Base-by-base conservation (phyloP, 2,329 filamentous ascomycete genomes). In the Atkinsonella hypoxylon region DNA sequence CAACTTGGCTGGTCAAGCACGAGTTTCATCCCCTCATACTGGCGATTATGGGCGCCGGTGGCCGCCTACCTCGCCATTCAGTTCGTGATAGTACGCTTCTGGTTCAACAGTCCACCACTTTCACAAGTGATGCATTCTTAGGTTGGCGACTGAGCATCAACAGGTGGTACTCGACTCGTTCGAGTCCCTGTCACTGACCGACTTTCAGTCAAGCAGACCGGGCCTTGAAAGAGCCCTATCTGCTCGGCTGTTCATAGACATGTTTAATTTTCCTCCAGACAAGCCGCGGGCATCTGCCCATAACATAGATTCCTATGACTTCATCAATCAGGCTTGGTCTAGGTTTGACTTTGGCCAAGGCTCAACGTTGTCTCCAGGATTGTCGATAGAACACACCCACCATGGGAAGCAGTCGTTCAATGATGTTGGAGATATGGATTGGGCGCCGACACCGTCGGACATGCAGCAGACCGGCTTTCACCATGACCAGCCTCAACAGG, bases 101-200 rank as follows among this genome's bases (percentile, higher is more conserved):
- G 62, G 62, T 59, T 58, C 58, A 55, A 53, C 54, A 57, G 56
- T 62, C 63, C 58, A 60, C 61, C 61, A 63, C 57, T 58, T 59
- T 49, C 56, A 59, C 61, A 58, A 68, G 66, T 64, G 60, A 67
- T 67, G 64, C 64, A 64, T 64, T 49, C 59, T 59, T 57, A 61
- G 58, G 61, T 59, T 58, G 62, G 61, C 55, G 60, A 64, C 56
- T 65, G 61, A 67, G 60, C 56, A 61, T 59, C 60, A 56, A 60
- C 58, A 62, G 60, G 62, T 63, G 64, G 64, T 63, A 59, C 62
- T 66, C 62, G 65, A 67, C 62, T 66, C 62, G 63, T 59, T 61
- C 64, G 63, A 66, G 64, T 64, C 62, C 61, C 59, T 61, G 58
- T 63, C 60, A 64, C 60, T 59, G 64, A 63, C 64, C 61, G 64